Evolutionary conservation across 164 flowering plant species (phyloP), one percentile per base, ranked within the genome.

Genomic region (Vitis labrusca): DNA sequence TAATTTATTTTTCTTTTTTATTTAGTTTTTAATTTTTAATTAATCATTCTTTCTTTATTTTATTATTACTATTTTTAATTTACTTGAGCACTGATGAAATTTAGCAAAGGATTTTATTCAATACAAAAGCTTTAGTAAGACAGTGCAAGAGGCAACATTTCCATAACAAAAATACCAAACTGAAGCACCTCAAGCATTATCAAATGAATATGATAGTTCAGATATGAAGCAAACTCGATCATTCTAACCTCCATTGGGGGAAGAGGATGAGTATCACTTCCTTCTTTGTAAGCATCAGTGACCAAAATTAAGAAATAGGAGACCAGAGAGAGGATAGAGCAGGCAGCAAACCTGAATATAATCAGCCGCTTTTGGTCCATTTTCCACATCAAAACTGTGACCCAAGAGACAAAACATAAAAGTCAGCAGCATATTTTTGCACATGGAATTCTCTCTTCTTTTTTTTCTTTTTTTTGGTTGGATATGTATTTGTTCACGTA

Each of bases 361-460:
- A 29, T 86, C 96, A 62, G 98, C 99, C 63, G 99, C 98, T 71
- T 84, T 85, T 63, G 99, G 99, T 74, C 99, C 99, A 86, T 88
- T 91, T 13, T 82, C 50, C 50, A 80, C 83, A 78, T 95, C 99
- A 86, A 95, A 95, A 78, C 98, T 95, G 88, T 27, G 17, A 79
- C 29, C 14, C 61, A 80, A 32, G n/a, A 55, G 15, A 63, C 14
- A 10, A 69, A 53, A 27, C 3, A 63, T 69, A 30, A 50, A 51
- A 50, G 13, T 17, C 29, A 16, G 8, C 49, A 15, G 50, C 44
- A 37, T 6, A 37, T 37, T 37, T 37, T 3, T 3, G 44, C 44
- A 37, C 44, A 37, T 37, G 44, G 44, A 37, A 37, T 37, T 37
- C 44, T 37, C 44, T 37, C 7, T 37, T 37, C 44, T 37, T 37